A percentile compares a stretch with the other conserved stretches of the same genome.
Evolutionary conservation across 371 early-diverging fungal species (phyloP).

Genomic region (Mucor irregularis): DNA sequence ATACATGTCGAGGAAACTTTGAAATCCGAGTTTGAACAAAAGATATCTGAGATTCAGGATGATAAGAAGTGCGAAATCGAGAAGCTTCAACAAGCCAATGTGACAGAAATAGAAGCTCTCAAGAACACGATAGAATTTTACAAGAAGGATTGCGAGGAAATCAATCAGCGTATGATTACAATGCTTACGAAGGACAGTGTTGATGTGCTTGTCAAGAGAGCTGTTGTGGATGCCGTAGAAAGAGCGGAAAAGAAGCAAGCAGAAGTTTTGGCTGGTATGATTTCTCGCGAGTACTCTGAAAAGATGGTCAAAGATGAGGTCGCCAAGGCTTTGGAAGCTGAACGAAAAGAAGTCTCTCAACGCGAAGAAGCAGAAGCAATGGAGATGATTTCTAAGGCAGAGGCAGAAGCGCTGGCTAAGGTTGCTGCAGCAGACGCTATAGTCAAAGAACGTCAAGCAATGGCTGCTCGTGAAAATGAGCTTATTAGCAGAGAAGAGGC

Average conservation of each 20-base stretch:
- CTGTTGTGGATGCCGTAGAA: slow-evolving; percentile 14
- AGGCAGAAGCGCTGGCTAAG: slow-evolving; percentile 25
- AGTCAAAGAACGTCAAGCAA: slow-evolving; percentile 30
- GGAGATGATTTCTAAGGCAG: slow-evolving; percentile 28
- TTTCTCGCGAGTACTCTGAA: slow-evolving; percentile 12
- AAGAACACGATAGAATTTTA: slow-evolving; percentile 5
- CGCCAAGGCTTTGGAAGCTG: slow-evolving; percentile 15
- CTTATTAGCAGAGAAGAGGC: slow-evolving; percentile 28
- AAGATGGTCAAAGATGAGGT: slow-evolving; percentile 17
- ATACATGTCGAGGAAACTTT: neutral
- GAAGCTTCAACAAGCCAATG: neutral
- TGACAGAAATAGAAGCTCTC: slow-evolving; percentile 2
- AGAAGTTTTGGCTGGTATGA: slow-evolving; percentile 15
- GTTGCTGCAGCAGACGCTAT: slow-evolving; percentile 31
- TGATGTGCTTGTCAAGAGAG: slow-evolving; percentile 17
- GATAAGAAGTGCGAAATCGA: neutral
- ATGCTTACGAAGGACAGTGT: slow-evolving; percentile 22
- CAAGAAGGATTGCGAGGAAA: slow-evolving; percentile 20
- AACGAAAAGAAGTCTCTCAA: slow-evolving; percentile 16
- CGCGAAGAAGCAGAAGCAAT: slow-evolving; percentile 17
- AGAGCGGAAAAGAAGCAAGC: slow-evolving; percentile 11
- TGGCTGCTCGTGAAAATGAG: slow-evolving; percentile 25
- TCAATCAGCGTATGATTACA: slow-evolving; percentile 5
- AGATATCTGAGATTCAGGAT: neutral
- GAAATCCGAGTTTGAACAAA: neutral